These are phyloP conservation scores for Xylaria sp. DNA, from an alignment of 2,329 filamentous ascomycete species.

Conservation along the genomic window DNA sequence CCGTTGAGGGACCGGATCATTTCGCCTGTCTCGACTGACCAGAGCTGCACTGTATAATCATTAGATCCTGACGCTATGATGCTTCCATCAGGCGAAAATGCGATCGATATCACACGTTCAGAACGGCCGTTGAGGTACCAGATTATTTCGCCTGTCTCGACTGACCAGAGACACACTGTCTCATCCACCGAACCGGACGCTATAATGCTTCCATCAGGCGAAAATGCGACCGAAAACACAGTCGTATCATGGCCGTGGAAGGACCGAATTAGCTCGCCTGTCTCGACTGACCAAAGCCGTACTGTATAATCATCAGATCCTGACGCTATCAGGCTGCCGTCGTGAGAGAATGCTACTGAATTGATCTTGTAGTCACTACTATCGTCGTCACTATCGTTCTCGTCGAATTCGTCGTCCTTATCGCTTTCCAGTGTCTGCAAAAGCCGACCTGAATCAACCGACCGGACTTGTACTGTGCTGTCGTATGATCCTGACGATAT, in stretches of 20 bases:
- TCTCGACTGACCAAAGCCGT: constrained; percentile 1
- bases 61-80: constrained; percentile 12
- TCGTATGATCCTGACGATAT: not conserved
- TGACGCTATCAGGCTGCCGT: constrained; percentile 8
- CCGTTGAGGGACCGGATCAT: constrained; percentile 5
- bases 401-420: no score
- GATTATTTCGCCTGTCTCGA: not conserved
- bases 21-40: not conserved
- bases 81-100: constrained; percentile 11
- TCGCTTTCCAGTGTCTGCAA: no score
- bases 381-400: no score
- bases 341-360: constrained; percentile 10
- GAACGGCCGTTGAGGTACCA: constrained; percentile 5
- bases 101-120: not conserved
- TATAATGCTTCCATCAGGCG: not conserved
- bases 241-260: not conserved
- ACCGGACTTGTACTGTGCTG: not conserved
- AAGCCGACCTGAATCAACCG: not conserved
- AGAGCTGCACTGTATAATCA: constrained; percentile 2
- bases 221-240: not conserved
- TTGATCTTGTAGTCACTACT: not conserved
- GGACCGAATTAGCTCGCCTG: not conserved
- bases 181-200: not conserved
- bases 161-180: no score
- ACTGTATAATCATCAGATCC: not conserved